Base-by-base conservation (phyloP, 2,329 filamentous ascomycete genomes). In the Peltaster fructicola region DNA sequence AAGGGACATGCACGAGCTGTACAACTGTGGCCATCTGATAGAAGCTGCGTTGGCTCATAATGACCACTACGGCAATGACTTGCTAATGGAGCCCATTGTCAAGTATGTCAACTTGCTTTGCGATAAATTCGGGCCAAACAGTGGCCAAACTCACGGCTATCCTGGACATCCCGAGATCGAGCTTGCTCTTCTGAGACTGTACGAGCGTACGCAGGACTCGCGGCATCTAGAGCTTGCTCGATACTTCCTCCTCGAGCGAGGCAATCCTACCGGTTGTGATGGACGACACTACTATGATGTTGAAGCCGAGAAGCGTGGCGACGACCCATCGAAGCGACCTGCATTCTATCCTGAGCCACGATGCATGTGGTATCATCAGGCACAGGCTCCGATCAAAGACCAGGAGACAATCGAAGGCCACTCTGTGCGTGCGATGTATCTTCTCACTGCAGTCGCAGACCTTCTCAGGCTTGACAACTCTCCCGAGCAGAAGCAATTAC, bases 1-100 rank as follows among this genome's bases (percentile, higher is more conserved):
- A 6, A 45, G 65, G 23, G 68, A 73, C 41, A 57, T 69, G 48
- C 67, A 73, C 46, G 68, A 72, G 42, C 44, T 73, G 52, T 69
- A 70, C 38, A 70, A 70, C 32, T 59, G 59, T 7, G 67, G 68
- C 0, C 68, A 73, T 41, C 45, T 73, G 7, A 68, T 71, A 23
- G 68, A 73, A 43, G 67, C 59, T 1, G 65, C 65, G 2, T 43
- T 72, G 3, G 64, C 65, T 0, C 66, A 73, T 30, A 43, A 54
- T n/a, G 45, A 57, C 3, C 51, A 59, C 20, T 68, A 63, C 37
- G 47, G 54, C 15, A 67, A 66, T 31, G 47, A 60, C 24, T 38
- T 55, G 2, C 44, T 73, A 3, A 43, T 72, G 5, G 52, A 56
- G 7, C 59, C 63, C 0, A 56, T 72, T 9, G 31, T 60, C 13